These are phyloP conservation scores for Ceratocystiopsis sp. DNA, from an alignment of 2,329 filamentous ascomycete species.

Conservation along the genomic window DNA sequence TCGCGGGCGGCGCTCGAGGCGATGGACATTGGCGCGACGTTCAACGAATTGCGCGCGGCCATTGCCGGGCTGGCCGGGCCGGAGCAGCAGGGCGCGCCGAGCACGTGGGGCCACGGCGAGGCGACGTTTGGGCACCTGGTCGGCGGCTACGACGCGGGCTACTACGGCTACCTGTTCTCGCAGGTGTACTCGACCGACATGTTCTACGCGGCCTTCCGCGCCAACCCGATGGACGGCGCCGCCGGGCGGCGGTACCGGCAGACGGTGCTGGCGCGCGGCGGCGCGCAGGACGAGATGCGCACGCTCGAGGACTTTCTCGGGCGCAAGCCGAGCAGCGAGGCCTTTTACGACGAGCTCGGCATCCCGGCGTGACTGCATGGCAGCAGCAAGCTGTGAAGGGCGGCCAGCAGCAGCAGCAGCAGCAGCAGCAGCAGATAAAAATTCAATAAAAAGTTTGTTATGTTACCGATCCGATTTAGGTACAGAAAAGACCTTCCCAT, in stretches of 20 bases:
- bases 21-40: conserved; percentile 47
- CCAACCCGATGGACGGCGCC: conserved; percentile 58
- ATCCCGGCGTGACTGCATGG: conserved; percentile 11
- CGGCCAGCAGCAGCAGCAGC: no score
- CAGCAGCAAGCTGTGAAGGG: no score
- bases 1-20: conserved; percentile 51
- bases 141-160: conserved; percentile 71
- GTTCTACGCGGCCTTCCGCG: conserved; percentile 67
- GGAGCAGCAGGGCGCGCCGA: conserved; percentile 41
- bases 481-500: no score
- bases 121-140: conserved; percentile 71
- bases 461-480: no score
- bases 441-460: no score
- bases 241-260: conserved; percentile 63
- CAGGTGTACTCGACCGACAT: conserved; percentile 75
- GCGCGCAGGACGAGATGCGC: conserved; percentile 65
- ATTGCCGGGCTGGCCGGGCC: conserved; percentile 61
- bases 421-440: no score
- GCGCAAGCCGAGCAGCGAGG: conserved; percentile 56
- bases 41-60: conserved; percentile 56
- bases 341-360: conserved; percentile 67
- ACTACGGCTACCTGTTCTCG: conserved; percentile 60
- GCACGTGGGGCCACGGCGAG: conserved; percentile 59
- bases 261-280: conserved; percentile 61
- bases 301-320: conserved; percentile 65